A percentile compares a stretch with the other conserved stretches of the same genome.
Evolutionary conservation across 768 basidiomycete genomes (phyloP).

Genomic region (Russula vinacea): DNA sequence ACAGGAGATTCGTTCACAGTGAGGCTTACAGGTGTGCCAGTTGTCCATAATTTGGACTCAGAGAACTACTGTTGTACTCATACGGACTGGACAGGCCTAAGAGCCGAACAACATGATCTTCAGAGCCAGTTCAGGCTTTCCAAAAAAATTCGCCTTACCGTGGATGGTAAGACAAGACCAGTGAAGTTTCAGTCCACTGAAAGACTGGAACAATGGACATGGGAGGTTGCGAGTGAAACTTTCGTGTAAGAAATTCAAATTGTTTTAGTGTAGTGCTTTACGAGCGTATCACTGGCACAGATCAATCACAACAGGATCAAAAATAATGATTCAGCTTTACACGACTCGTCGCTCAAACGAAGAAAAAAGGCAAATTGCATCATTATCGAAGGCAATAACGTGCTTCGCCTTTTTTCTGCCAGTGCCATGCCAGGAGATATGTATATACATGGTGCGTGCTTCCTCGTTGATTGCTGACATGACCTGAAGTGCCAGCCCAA

Average conservation of each 20-base stretch:
- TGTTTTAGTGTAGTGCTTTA: not conserved
- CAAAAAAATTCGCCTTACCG: not conserved
- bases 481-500: not conserved
- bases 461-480: not conserved
- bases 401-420: slow-evolving; percentile 5
- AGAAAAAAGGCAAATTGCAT: slow-evolving; percentile 16
- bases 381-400: slow-evolving; percentile 12
- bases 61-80: not conserved
- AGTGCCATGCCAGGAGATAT: slow-evolving; percentile 14
- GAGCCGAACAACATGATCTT: not conserved
- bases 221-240: slow-evolving; percentile 10
- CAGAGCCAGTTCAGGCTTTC: not conserved
- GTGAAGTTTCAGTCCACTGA: not conserved
- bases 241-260: not conserved
- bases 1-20: not conserved
- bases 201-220: not conserved
- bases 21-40: not conserved
- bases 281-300: not conserved
- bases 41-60: not conserved
- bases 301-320: slow-evolving; percentile 15
- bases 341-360: slow-evolving; percentile 11
- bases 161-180: not conserved
- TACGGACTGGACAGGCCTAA: not conserved
- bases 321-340: slow-evolving; percentile 16
- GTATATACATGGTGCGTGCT: slow-evolving; percentile 10